A percentile compares a stretch with the other conserved stretches of the same genome.
phyloP scores from a whole-genome alignment of 2,329 filamentous ascomycete species.

The Microcera coccophila region DNA sequence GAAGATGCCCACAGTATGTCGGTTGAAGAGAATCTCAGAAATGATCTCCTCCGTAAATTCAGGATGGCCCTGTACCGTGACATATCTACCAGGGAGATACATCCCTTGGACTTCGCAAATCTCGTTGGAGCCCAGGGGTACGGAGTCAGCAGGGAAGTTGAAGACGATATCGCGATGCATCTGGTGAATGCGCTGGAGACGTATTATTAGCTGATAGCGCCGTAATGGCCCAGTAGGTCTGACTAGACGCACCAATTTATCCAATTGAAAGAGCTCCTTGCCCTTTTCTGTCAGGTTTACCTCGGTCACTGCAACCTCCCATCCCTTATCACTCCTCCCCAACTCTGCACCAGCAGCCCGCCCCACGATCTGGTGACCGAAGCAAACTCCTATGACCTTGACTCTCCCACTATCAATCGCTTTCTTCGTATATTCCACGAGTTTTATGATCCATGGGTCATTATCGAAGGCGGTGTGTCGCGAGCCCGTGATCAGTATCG shows the following conservation, averaged over 20 bases:
- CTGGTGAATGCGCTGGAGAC: constrained; percentile 38
- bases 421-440: constrained; percentile 37
- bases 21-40: constrained; percentile 38
- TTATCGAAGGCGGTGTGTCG: constrained; percentile 50
- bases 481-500: constrained; percentile 74
- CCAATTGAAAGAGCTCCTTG: constrained; percentile 36
- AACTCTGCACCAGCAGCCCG: constrained; percentile 39
- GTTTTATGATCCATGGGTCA: constrained; percentile 41
- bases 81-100: constrained; percentile 36
- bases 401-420: constrained; percentile 49
- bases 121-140: constrained; percentile 40
- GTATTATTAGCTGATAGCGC: constrained; percentile 31
- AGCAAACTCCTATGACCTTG: constrained; percentile 52
- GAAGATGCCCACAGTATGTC: constrained; percentile 66
- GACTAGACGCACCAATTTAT: constrained; percentile 28
- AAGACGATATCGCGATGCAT: constrained; percentile 47
- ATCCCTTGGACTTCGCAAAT: constrained; percentile 43
- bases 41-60: constrained; percentile 42
- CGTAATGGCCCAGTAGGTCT: background rate
- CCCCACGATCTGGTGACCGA: constrained; percentile 47
- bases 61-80: constrained; percentile 47
- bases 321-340: constrained; percentile 37
- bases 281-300: constrained; percentile 39
- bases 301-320: constrained; percentile 44
- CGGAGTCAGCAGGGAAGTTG: constrained; percentile 36